A percentile compares a stretch with the other conserved stretches of the same genome.
Evolutionary conservation across 257 asterid genomes (phyloP).

Genomic region (Coffea eugenioides): DNA sequence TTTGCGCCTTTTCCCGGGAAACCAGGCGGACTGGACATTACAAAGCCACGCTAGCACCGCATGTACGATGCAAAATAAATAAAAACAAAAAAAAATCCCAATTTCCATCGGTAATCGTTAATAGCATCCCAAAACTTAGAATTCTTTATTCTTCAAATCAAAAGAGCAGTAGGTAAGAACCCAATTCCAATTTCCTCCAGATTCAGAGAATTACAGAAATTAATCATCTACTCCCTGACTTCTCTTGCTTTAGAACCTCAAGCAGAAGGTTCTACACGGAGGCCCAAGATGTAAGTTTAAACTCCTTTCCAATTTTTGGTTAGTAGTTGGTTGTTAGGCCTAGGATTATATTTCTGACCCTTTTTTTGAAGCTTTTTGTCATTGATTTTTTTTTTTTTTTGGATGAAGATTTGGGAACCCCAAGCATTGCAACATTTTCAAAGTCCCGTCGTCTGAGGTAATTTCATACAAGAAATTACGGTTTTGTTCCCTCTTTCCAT

Average conservation of each 20-base stretch:
- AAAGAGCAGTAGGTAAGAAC: background rate
- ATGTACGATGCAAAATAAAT: too few relatives aligned
- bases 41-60: too few relatives aligned
- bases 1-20: too few relatives aligned
- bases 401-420: background rate
- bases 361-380: background rate
- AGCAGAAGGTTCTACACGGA: background rate
- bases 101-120: too few relatives aligned
- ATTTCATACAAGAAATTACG: background rate
- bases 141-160: too few relatives aligned
- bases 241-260: background rate
- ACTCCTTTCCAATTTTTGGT: background rate
- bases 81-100: too few relatives aligned
- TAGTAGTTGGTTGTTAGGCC: background rate
- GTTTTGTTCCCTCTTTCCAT: background rate
- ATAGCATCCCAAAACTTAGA: too few relatives aligned
- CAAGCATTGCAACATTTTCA: background rate
- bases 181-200: background rate
- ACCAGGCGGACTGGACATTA: too few relatives aligned
- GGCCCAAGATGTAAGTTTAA: background rate
- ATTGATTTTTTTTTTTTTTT: background rate
- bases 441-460: background rate
- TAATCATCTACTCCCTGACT: background rate
- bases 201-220: too few relatives aligned
- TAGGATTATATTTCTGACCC: background rate